Conservation (phyloP, 768 basidiomycete genomes). For the Russula virescens region DNA sequence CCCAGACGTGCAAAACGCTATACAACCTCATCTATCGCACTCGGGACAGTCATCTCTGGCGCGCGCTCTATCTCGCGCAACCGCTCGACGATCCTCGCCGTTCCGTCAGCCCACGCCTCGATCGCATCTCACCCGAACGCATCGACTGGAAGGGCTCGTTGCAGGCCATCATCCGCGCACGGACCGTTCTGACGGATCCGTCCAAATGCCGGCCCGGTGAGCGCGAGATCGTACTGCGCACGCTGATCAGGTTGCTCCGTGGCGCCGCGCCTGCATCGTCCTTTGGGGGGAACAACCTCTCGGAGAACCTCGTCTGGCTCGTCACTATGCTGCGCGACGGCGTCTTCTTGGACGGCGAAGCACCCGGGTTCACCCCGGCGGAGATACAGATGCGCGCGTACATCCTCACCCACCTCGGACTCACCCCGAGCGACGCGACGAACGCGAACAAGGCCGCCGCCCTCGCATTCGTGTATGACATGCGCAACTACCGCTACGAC, state of each 20-base stretch:
- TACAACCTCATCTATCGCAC: slow-evolving; percentile 42
- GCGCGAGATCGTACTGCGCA: slow-evolving; percentile 38
- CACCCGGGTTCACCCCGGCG: slow-evolving; percentile 28
- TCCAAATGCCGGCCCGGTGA: slow-evolving; percentile 40
- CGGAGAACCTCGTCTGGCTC: slow-evolving; percentile 50
- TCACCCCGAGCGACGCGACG: slow-evolving; percentile 42
- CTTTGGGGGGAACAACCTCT: slow-evolving; percentile 31
- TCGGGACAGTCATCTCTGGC: slow-evolving; percentile 52
- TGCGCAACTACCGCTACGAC: slow-evolving; percentile 47
- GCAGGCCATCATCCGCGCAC: slow-evolving; percentile 50
- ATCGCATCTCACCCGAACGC: slow-evolving; percentile 12
- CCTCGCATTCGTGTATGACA: slow-evolving; percentile 55
- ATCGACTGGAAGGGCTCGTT: slow-evolving; percentile 48
- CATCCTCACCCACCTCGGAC: slow-evolving; percentile 53
- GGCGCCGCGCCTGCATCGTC: slow-evolving; percentile 36
- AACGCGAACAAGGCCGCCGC: slow-evolving; percentile 34
- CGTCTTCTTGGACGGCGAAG: slow-evolving; percentile 36
- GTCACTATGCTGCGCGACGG: slow-evolving; percentile 39
- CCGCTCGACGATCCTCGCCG: slow-evolving; percentile 58
- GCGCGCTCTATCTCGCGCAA: slow-evolving; percentile 55
- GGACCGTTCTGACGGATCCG: slow-evolving; percentile 39
- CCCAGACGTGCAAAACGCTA: slow-evolving; percentile 46
- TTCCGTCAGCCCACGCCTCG: slow-evolving; percentile 38
- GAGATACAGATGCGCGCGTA: slow-evolving; percentile 45
- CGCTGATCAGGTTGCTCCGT: slow-evolving; percentile 46